Evolutionary conservation across 2,329 filamentous ascomycete genomes (phyloP).

Genomic region (Phaeosphaeria sp.): DNA sequence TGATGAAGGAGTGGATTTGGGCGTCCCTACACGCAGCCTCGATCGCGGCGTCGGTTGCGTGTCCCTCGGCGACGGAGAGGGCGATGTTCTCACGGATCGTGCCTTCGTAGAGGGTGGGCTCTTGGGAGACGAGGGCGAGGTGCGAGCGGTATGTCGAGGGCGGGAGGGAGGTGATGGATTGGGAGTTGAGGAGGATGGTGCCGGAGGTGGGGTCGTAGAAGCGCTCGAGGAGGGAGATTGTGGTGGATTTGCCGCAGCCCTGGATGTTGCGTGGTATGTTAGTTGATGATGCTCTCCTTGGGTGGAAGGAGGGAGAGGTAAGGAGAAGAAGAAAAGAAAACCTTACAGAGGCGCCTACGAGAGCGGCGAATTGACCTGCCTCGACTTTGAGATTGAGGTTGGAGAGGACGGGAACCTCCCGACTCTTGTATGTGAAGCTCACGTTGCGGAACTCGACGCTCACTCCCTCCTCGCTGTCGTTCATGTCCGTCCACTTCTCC

Average conservation of each 20-base stretch:
- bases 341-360: constrained; percentile 70
- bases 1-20: constrained; percentile 50
- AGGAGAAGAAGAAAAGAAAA: no score
- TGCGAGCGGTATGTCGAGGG: constrained; percentile 49
- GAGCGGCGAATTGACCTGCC: constrained; percentile 72
- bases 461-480: constrained; percentile 18
- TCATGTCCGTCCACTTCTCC: constrained; percentile 18
- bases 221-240: constrained; percentile 66
- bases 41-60: constrained; percentile 36
- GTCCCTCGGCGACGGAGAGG: constrained; percentile 33
- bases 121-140: constrained; percentile 55
- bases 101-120: constrained; percentile 56
- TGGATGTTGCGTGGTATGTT: not conserved
- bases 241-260: constrained; percentile 74
- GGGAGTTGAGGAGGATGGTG: constrained; percentile 62
- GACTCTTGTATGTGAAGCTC: constrained; percentile 90
- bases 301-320: not conserved
- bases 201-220: constrained; percentile 75
- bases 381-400: constrained; percentile 54
- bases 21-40: constrained; percentile 43
- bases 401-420: constrained; percentile 71
- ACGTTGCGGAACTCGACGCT: constrained; percentile 88
- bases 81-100: constrained; percentile 51
- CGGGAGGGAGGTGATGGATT: constrained; percentile 46
- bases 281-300: no score